These are phyloP conservation scores for Plasmodium billcollinsi DNA, from an alignment of 169 alveolate species.

Conservation along the genomic window DNA sequence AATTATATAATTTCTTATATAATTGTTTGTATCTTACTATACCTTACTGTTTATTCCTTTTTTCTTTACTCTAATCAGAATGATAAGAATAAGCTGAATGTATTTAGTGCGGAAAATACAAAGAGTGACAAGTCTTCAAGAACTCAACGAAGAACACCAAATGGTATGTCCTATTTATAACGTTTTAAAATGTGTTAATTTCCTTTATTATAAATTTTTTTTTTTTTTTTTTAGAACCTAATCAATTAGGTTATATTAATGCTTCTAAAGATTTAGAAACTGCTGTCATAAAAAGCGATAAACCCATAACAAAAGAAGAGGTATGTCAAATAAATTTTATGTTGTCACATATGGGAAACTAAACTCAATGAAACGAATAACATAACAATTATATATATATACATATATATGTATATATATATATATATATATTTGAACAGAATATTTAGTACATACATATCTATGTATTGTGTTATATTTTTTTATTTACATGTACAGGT, in stretches of 20 bases:
- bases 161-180: neutral
- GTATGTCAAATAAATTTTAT: constrained; percentile 9
- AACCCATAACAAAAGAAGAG: constrained; percentile 59
- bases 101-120: constrained; percentile 1
- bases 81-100: constrained; percentile 8
- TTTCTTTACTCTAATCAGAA: neutral
- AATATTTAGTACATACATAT: too few species aligned
- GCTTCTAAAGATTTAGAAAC: constrained; percentile 37
- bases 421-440: neutral
- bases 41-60: neutral
- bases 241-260: constrained; percentile 37
- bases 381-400: neutral
- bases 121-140: neutral
- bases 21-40: too few species aligned
- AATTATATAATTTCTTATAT: too few species aligned
- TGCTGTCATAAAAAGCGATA: neutral
- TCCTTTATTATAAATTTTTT: neutral
- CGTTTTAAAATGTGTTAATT: neutral
- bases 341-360: too few species aligned
- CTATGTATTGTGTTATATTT: neutral
- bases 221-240: constrained; percentile 28
- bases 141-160: neutral
- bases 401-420: neutral
- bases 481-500: constrained; percentile 49
- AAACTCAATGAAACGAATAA: too few species aligned